Conservation (phyloP, 768 basidiomycete species). For the Boletus insuetus region DNA sequence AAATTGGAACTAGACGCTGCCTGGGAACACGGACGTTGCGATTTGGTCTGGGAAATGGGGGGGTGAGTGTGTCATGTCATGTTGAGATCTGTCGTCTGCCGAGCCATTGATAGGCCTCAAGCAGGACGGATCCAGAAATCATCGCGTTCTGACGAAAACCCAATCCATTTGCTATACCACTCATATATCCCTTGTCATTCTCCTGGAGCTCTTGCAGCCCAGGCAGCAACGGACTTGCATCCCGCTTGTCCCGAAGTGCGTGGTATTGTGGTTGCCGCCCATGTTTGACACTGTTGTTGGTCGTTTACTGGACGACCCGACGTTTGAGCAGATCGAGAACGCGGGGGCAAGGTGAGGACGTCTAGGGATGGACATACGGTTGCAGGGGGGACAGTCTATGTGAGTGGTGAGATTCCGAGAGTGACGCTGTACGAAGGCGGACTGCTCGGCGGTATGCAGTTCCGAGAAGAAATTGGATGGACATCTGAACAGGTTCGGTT, state of each 20-base stretch:
- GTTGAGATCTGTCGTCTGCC: too few relatives aligned
- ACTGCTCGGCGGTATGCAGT: slow-evolving; percentile 63
- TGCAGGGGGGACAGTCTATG: slow-evolving; percentile 60
- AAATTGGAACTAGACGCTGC: too few relatives aligned
- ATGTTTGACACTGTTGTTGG: slow-evolving; percentile 54
- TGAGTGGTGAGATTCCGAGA: slow-evolving; percentile 80
- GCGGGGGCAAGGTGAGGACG: slow-evolving; percentile 56
- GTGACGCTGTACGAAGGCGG: slow-evolving; percentile 68
- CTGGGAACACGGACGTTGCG: too few relatives aligned
- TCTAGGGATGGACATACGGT: slow-evolving; percentile 63
- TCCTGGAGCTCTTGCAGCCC: not conserved
- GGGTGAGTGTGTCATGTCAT: too few relatives aligned
- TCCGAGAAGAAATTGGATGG: slow-evolving; percentile 47
- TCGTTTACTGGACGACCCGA: slow-evolving; percentile 66
- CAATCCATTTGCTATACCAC: not conserved
- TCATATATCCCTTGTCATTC: not conserved
- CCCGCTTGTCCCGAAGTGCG: slow-evolving; percentile 71
- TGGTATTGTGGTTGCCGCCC: slow-evolving; percentile 67
- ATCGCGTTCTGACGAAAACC: not conserved
- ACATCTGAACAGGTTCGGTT: slow-evolving; percentile 49
- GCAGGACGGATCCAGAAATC: too few relatives aligned
- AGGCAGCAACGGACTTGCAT: slow-evolving; percentile 53
- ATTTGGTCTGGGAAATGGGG: too few relatives aligned
- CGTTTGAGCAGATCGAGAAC: slow-evolving; percentile 59
- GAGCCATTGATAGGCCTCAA: too few relatives aligned